phyloP scores from a whole-genome alignment of 805 yeast species.

The Tetrapisispora phaffii region DNA sequence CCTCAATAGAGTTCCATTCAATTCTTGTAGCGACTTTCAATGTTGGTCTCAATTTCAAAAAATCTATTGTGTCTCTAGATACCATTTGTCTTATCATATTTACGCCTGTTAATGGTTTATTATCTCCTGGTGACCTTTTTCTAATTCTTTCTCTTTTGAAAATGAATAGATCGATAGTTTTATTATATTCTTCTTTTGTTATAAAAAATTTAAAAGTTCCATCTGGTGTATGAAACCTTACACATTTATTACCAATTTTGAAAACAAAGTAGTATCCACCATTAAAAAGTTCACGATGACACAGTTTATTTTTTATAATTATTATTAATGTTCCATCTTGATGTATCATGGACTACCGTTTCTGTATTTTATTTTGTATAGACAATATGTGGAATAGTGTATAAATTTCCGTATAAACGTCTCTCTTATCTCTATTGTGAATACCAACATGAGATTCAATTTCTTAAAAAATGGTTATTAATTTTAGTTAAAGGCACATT shows the following conservation, averaged over 20 bases:
- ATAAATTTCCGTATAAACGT: too few species aligned
- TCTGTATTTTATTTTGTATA: too few species aligned
- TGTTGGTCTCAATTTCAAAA: not conserved
- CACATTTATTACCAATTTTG: constrained; percentile 7
- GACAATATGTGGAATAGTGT: too few species aligned
- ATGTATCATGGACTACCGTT: not conserved
- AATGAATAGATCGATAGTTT: constrained; percentile 6
- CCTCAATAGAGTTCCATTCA: constrained; percentile 10
- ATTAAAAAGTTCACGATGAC: not conserved
- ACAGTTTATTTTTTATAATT: not conserved
- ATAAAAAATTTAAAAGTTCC: constrained; percentile 3
- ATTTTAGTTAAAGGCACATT: too few species aligned
- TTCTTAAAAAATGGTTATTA: too few species aligned
- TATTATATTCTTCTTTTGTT: not conserved
- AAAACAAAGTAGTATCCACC: constrained; percentile 8
- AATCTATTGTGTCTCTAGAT: constrained; percentile 1
- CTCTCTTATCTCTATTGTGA: too few species aligned
- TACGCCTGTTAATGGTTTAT: not conserved
- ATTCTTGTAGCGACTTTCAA: constrained; percentile 3
- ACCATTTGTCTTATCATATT: constrained; percentile 8
- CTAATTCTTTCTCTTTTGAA: constrained; percentile 6
- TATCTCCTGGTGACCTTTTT: too few species aligned
- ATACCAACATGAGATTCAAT: too few species aligned
- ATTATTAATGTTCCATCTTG: not conserved
- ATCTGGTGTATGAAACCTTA: constrained; percentile 6